A percentile compares a stretch with the other conserved stretches of the same genome.
phyloP scores from a whole-genome alignment of 345 rosid genomes.

The Populus alba region DNA sequence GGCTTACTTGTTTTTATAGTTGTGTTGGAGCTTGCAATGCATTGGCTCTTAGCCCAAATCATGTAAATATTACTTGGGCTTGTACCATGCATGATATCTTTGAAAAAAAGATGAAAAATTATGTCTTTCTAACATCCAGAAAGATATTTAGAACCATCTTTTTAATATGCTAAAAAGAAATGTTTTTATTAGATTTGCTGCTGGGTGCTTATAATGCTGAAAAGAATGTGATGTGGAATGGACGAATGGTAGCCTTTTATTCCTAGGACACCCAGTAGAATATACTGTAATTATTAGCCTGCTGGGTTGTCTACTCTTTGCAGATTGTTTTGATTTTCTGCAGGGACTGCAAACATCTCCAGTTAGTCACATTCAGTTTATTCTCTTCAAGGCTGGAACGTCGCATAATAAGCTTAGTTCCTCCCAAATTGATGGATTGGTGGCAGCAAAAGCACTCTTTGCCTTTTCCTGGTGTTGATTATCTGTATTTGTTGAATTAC shows the following conservation, averaged over 20 bases:
- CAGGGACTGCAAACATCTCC: constrained; percentile 16
- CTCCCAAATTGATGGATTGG: not conserved
- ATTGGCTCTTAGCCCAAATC: constrained; percentile 28
- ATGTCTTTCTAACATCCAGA: constrained; percentile 15
- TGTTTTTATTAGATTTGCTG: not conserved
- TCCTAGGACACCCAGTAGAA: not conserved
- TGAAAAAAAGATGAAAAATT: constrained; percentile 24
- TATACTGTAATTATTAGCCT: not conserved
- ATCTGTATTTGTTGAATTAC: not conserved
- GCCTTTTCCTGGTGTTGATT: not conserved
- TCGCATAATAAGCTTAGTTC: not conserved
- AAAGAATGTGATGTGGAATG: not conserved
- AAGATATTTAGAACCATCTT: constrained; percentile 7
- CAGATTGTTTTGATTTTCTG: constrained; percentile 29
- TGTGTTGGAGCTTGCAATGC: constrained; percentile 26
- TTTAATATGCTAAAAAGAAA: not conserved
- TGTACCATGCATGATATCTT: constrained; percentile 41
- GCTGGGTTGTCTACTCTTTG: not conserved
- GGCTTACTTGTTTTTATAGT: constrained; percentile 21
- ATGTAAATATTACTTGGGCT: constrained; percentile 50
- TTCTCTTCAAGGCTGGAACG: not conserved
- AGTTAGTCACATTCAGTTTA: not conserved
- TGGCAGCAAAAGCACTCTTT: constrained; percentile 4
- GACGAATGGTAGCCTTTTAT: not conserved
- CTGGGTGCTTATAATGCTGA: not conserved